Evolutionary conservation across 2,329 filamentous ascomycete genomes (phyloP), one percentile per base, ranked within the genome.

Genomic region (Botrytis fabae): DNA sequence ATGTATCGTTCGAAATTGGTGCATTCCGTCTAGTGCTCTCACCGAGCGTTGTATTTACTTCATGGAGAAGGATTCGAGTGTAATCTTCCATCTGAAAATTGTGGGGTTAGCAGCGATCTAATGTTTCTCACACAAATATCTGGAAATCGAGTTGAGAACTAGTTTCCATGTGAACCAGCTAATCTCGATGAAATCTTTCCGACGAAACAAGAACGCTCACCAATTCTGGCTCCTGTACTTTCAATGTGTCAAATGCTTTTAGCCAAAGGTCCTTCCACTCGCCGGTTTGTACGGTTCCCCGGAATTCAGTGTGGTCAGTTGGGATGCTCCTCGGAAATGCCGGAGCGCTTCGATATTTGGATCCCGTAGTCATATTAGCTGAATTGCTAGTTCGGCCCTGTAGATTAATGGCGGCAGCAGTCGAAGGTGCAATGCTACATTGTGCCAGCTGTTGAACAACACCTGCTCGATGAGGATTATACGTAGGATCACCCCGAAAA

Each of bases 331-430:
- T 28, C 2, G n/a, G 12, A 1, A 1, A 54, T 1, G 5, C 54
- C 4, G 54, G 54, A 35, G 0, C 28, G 14, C 3, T 4, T 28
- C 28, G 2, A 57, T 0, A 3, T 59, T 35, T 1, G 2, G 18
- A 6, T 20, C 54, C 54, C 54, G 28, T n/a, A 59, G 6, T 10
- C 0, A 59, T 20, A 4, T 59, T 32, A 10, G 54, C 54, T 0
- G 16, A 1, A 32, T 20, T 10, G 0, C 0, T 4, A 32, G 28
- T 28, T 0, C 7, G 0, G 4, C 18, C n/a, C 14, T 0, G 28
- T n/a, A 20, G 7, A 32, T 2, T 10, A 1, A 1, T 32, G 14
- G n/a, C 2, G 1, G 54, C 4, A 20, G 54, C 2, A 20, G 54
- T 59, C 4, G 54, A 57, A 57, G n/a, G 14, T 14, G 51, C 3